phyloP scores from a whole-genome alignment of 2,329 filamentous ascomycete species.

The Fusarium denticulatum region DNA sequence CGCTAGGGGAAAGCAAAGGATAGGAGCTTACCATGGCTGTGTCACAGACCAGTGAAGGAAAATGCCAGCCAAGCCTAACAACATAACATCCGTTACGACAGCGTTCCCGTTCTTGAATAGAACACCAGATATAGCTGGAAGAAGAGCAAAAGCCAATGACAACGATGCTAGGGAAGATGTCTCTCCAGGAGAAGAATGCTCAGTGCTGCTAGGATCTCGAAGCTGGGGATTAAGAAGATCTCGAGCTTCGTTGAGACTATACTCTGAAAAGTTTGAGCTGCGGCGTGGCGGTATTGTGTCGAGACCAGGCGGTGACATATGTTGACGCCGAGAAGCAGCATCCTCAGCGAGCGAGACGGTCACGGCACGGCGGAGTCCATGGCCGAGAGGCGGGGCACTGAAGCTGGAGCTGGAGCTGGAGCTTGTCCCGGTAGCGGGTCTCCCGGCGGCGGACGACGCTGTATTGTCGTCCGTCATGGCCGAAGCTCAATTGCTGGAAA shows the following conservation, averaged over 20 bases:
- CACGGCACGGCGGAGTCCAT: conserved; percentile 54
- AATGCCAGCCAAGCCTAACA: conserved; percentile 81
- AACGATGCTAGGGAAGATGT: conserved; percentile 79
- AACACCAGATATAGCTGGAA: conserved; percentile 86
- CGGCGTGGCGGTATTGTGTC: conserved; percentile 62
- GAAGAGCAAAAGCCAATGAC: conserved; percentile 83
- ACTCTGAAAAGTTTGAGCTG: conserved; percentile 83
- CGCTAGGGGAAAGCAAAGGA: not conserved
- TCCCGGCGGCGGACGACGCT: conserved; percentile 30
- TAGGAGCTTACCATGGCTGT: conserved; percentile 77
- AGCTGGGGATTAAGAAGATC: conserved; percentile 70
- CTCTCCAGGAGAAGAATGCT: conserved; percentile 54
- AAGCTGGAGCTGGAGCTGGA: conserved; percentile 39
- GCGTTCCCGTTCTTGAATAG: conserved; percentile 86
- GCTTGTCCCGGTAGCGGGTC: conserved; percentile 42
- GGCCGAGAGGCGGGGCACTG: conserved; percentile 45
- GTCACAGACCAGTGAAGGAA: conserved; percentile 94
- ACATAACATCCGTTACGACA: conserved; percentile 84
- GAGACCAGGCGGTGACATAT: conserved; percentile 38
- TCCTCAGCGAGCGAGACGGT: conserved; percentile 49
- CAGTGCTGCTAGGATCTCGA: conserved; percentile 43
- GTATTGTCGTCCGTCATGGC: conserved; percentile 35
- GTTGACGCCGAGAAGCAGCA: conserved; percentile 18
- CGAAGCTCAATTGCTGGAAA: conserved; percentile 11
- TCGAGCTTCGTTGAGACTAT: conserved; percentile 74